phyloP scores from a whole-genome alignment of 2,329 filamentous ascomycete species.

The Westerdykella ornata region DNA sequence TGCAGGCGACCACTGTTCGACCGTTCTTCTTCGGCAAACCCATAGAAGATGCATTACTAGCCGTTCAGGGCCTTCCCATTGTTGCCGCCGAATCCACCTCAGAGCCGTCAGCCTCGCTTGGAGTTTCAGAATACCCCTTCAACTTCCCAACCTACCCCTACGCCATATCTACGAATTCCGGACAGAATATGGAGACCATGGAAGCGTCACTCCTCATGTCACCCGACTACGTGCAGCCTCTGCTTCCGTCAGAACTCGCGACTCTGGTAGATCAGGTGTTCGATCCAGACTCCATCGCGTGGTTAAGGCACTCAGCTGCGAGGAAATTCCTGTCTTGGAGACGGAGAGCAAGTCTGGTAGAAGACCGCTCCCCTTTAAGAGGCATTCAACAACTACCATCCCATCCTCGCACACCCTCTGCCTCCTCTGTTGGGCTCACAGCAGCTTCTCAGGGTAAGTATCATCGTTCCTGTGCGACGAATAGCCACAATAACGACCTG shows the following conservation, averaged over 20 bases:
- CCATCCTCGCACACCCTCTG: constrained; percentile 21
- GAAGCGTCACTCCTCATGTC: constrained; percentile 92
- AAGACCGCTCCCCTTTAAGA: constrained; percentile 24
- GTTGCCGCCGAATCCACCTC: constrained; percentile 4
- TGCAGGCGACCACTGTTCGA: constrained; percentile 53
- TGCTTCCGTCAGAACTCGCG: constrained; percentile 67
- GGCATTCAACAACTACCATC: constrained; percentile 13
- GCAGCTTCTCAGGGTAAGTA: constrained; percentile 20
- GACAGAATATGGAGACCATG: constrained; percentile 72
- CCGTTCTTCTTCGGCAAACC: constrained; percentile 59
- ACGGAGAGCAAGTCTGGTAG: constrained; percentile 34
- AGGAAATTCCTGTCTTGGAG: constrained; percentile 75
- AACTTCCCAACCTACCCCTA: constrained; percentile 50
- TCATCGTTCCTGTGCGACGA: neutral
- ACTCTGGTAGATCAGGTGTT: constrained; percentile 68
- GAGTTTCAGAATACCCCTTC: constrained; percentile 24
- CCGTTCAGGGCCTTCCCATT: constrained; percentile 27
- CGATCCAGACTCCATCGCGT: constrained; percentile 67
- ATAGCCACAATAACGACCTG: constrained; percentile 8
- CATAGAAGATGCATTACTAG: constrained; percentile 31
- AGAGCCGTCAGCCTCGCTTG: constrained; percentile 3
- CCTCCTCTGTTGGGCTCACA: constrained; percentile 26
- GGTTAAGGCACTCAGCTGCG: constrained; percentile 74
- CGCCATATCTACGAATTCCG: constrained; percentile 67
- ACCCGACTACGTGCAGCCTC: constrained; percentile 77